Evolutionary conservation across 2,329 filamentous ascomycete species (phyloP).

Genomic region (Neophaeococcomyces mojaviensis): DNA sequence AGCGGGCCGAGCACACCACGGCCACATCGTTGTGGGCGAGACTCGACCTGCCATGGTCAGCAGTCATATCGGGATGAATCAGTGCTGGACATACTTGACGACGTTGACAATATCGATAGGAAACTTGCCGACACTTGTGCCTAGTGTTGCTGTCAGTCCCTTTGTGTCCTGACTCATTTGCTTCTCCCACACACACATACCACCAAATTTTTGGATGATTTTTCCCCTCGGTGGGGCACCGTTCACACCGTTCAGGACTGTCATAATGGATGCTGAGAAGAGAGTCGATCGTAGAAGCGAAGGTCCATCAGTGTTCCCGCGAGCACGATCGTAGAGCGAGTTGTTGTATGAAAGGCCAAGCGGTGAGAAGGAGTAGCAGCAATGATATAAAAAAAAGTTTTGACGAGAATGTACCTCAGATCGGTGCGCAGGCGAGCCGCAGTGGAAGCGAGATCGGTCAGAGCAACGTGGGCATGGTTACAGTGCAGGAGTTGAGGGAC

Average conservation of each 20-base stretch:
- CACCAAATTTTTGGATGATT: slow-evolving; percentile 12
- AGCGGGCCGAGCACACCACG: slow-evolving; percentile 91
- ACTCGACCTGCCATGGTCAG: slow-evolving; percentile 41
- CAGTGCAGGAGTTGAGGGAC: neutral
- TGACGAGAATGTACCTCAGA: slow-evolving; percentile 43
- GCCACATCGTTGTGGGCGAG: slow-evolving; percentile 68
- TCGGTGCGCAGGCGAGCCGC: neutral
- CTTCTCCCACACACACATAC: slow-evolving; percentile 47
- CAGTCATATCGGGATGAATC: neutral
- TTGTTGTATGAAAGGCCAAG: slow-evolving; percentile 34
- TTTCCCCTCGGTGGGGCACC: slow-evolving; percentile 33
- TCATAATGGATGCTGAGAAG: slow-evolving; percentile 5
- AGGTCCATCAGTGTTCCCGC: slow-evolving; percentile 8
- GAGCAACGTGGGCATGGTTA: neutral
- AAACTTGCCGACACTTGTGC: slow-evolving; percentile 93
- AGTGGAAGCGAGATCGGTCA: slow-evolving; percentile 3
- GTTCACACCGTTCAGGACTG: slow-evolving; percentile 24
- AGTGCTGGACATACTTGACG: slow-evolving; percentile 45
- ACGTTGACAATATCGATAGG: slow-evolving; percentile 69
- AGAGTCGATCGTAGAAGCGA: slow-evolving; percentile 25
- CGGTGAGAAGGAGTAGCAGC: slow-evolving; percentile 1
- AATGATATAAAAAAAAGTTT: slow-evolving; percentile 42
- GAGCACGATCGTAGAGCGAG: slow-evolving; percentile 2
- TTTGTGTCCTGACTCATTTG: slow-evolving; percentile 65
- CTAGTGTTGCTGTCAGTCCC: slow-evolving; percentile 57